phyloP scores from a whole-genome alignment of 768 basidiomycete species.

The Trichaptum fuscoviolaceum region DNA sequence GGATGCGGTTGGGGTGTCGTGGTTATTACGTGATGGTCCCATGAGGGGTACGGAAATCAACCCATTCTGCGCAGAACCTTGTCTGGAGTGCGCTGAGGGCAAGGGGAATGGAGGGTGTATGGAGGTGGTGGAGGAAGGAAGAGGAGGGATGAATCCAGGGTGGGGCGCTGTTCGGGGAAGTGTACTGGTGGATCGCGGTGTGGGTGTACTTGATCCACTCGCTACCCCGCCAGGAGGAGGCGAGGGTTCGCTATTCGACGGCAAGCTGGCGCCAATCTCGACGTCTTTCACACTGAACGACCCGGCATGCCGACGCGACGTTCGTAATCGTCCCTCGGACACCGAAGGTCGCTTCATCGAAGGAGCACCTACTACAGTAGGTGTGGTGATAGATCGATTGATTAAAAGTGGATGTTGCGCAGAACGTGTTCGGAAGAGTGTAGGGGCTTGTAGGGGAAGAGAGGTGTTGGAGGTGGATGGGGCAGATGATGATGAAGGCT shows the following conservation, averaged over 20 bases:
- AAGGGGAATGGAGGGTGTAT: background rate
- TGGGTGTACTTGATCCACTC: conserved; percentile 18
- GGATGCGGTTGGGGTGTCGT: conserved; percentile 25
- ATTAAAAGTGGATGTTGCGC: conserved; percentile 13
- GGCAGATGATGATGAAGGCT: background rate
- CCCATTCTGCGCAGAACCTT: conserved; percentile 39
- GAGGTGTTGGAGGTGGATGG: conserved; percentile 4
- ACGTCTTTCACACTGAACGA: conserved; percentile 93
- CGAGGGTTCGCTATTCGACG: conserved; percentile 49
- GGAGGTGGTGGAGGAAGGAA: conserved; percentile 5
- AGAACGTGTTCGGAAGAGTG: conserved; percentile 18
- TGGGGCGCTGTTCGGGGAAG: conserved; percentile 20
- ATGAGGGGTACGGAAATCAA: conserved; percentile 28
- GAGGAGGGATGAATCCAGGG: conserved; percentile 12
- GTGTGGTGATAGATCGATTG: conserved; percentile 12
- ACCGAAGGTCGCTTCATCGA: conserved; percentile 22
- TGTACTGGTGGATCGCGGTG: conserved; percentile 12
- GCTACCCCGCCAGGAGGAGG: conserved; percentile 43
- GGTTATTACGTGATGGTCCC: conserved; percentile 8
- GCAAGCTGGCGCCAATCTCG: conserved; percentile 75
- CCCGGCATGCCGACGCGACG: conserved; percentile 80
- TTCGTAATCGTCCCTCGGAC: conserved; percentile 40
- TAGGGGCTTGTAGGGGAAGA: conserved; percentile 23
- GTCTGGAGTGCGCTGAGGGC: conserved; percentile 30
- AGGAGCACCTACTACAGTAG: conserved; percentile 19